Base-by-base conservation (phyloP, 176 grass and related monocot genomes). In the Panicum miliaceum region DNA sequence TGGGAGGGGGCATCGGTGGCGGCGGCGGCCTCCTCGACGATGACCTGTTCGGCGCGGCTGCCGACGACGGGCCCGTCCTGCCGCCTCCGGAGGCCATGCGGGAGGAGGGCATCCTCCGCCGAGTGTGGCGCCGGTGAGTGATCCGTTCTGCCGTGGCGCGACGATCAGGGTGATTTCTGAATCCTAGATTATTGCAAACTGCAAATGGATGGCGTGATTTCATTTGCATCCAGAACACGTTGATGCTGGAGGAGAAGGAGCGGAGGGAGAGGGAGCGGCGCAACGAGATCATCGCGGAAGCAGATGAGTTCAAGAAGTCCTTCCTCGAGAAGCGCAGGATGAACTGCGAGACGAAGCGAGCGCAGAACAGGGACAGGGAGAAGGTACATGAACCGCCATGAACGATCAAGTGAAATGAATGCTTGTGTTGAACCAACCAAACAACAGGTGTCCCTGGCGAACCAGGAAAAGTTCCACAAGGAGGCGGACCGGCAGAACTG, bases 401-500 rank as follows among this genome's bases (percentile, higher is more conserved):
- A 38, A 50, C 23, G 25, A 46, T 35, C 12, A 18, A 57, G 67
- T 54, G 14, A 29, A 78, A 66, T 4, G n/a, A 27, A 73, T 23
- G 16, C 8, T 14, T 72, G 13, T 37, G 13, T 35, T 65, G 25
- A 69, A 68, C 35, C 19, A 10, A 32, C 29, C 29, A 32, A 32
- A 32, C 29, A 32, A 43, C 67, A 95, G 93, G 35, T 95, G 70
- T 92, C 88, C 79, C 22, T 90, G 83, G 69, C 69, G 56, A 90
- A 87, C 83, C 90, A 92, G 47, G 88, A 92, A 18, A 95, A 86
- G 63, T 95, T 92, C 88, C 93, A 95, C 90, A 84, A 78, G 86
- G 82, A 92, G 35, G 88, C 93, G 26, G 88, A 89, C 64, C 64
- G 78, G 64, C 88, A 90, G 60, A 90, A 90, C 85, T 92, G 90